Conservation (phyloP, 306 rosid species). For the Castanopsis chinensis region DNA sequence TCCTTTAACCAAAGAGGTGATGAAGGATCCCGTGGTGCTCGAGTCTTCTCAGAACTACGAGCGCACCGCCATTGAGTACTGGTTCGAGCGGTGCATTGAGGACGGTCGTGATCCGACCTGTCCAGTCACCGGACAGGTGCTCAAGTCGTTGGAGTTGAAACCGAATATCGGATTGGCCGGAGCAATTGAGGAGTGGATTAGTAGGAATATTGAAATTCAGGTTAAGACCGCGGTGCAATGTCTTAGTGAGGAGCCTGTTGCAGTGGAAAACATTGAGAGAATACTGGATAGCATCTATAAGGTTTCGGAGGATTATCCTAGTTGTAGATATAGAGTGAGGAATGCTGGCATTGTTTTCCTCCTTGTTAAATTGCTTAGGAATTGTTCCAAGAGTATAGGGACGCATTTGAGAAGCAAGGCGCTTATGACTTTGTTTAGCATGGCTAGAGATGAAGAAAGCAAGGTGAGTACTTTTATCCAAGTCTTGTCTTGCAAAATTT, state of each 20-base stretch:
- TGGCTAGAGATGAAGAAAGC: constrained; percentile 64
- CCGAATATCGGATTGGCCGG: constrained; percentile 54
- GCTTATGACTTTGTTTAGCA: constrained; percentile 42
- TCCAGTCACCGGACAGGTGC: constrained; percentile 44
- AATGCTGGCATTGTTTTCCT: constrained; percentile 40
- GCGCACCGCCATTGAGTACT: constrained; percentile 44
- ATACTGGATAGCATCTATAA: constrained; percentile 33
- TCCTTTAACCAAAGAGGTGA: constrained; percentile 55
- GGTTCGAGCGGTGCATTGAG: constrained; percentile 48
- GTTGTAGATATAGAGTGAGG: constrained; percentile 35
- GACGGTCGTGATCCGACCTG: constrained; percentile 47
- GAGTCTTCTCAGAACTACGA: constrained; percentile 56
- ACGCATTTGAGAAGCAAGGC: constrained; percentile 50
- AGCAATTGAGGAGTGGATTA: constrained; percentile 55
- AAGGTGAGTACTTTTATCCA: constrained; percentile 32
- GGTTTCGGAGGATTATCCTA: constrained; percentile 47
- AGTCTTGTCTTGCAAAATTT: neutral
- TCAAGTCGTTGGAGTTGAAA: constrained; percentile 43
- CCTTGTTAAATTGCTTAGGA: constrained; percentile 39
- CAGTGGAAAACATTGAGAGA: constrained; percentile 26
- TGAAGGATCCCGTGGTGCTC: constrained; percentile 54
- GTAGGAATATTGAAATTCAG: constrained; percentile 39
- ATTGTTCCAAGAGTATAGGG: constrained; percentile 48
- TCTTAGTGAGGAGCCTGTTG: constrained; percentile 33
- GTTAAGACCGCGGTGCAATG: constrained; percentile 28